A percentile compares a stretch with the other conserved stretches of the same genome.
phyloP scores from a whole-genome alignment of 768 basidiomycete species.

The Grammothele lineata region DNA sequence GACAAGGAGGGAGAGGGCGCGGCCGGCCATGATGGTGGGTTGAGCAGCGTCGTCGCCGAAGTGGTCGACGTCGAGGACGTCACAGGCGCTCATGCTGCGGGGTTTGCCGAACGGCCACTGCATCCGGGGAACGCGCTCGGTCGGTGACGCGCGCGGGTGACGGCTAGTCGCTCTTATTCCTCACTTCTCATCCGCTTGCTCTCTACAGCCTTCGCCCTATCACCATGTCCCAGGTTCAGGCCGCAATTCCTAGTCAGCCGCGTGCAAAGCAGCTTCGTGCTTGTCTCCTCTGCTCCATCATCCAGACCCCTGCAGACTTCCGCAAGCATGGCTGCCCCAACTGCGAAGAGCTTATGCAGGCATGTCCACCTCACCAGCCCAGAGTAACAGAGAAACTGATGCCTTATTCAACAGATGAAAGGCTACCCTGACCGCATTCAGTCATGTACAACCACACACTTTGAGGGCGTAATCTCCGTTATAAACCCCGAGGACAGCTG shows the following conservation, averaged over 20 bases:
- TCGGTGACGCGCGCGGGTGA: too few species aligned
- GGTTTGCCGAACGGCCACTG: constrained; percentile 2
- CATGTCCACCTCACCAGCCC: constrained; percentile 31
- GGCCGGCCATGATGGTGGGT: constrained; percentile 17
- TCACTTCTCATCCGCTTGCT: neutral
- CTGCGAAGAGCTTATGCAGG: constrained; percentile 94
- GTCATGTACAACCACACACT: constrained; percentile 87
- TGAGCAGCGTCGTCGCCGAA: neutral
- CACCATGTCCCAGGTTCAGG: constrained; percentile 23
- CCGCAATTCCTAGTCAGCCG: constrained; percentile 52
- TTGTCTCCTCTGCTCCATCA: constrained; percentile 89
- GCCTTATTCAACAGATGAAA: constrained; percentile 61
- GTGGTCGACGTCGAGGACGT: constrained; percentile 3
- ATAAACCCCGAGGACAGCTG: constrained; percentile 86
- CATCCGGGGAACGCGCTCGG: too few species aligned
- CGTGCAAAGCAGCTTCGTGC: constrained; percentile 79
- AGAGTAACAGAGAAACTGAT: neutral
- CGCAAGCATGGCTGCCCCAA: constrained; percentile 88
- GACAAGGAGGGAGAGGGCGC: constrained; percentile 30
- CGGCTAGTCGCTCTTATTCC: too few species aligned
- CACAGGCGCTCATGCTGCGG: constrained; percentile 2
- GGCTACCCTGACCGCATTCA: constrained; percentile 78
- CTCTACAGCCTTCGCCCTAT: neutral
- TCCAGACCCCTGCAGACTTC: constrained; percentile 83
- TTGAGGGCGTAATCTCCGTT: constrained; percentile 88